Evolutionary conservation across 805 yeast species (phyloP).

Genomic region (Lipomyces kockii): DNA sequence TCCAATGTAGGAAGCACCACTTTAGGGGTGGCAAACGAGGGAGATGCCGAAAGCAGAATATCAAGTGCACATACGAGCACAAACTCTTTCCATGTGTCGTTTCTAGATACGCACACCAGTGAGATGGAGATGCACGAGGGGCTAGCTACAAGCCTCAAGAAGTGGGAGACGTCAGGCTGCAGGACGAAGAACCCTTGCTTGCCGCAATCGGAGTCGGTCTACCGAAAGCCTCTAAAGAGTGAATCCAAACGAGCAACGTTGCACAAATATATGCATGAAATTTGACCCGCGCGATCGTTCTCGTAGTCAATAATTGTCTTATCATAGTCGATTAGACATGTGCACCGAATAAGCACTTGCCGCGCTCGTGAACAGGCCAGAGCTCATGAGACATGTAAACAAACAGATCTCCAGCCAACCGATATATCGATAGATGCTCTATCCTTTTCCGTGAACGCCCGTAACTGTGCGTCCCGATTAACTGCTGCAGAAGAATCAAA

Average conservation of each 20-base stretch:
- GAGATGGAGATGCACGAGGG: not conserved
- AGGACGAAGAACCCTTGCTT: not conserved
- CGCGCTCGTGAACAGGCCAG: not conserved
- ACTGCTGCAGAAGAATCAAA: not conserved
- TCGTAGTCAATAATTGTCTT: not conserved
- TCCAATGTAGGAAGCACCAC: not conserved
- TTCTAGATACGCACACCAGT: not conserved
- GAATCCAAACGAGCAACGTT: not conserved
- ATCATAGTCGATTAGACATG: not conserved
- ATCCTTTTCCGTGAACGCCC: not conserved
- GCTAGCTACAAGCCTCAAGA: slow-evolving; percentile 3
- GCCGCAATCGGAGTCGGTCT: not conserved
- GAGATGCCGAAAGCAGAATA: not conserved
- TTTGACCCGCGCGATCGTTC: not conserved
- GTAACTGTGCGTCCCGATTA: not conserved
- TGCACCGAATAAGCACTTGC: too few species aligned
- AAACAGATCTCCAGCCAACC: not conserved
- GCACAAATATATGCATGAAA: slow-evolving; percentile 1
- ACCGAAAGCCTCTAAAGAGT: not conserved
- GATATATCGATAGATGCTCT: not conserved
- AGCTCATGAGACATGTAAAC: not conserved
- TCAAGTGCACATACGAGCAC: not conserved
- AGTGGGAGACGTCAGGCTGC: not conserved
- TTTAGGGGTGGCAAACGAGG: not conserved
- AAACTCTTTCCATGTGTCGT: not conserved